Base-by-base conservation (phyloP, 2,329 filamentous ascomycete species). In the Aspergillus chevalieri region DNA sequence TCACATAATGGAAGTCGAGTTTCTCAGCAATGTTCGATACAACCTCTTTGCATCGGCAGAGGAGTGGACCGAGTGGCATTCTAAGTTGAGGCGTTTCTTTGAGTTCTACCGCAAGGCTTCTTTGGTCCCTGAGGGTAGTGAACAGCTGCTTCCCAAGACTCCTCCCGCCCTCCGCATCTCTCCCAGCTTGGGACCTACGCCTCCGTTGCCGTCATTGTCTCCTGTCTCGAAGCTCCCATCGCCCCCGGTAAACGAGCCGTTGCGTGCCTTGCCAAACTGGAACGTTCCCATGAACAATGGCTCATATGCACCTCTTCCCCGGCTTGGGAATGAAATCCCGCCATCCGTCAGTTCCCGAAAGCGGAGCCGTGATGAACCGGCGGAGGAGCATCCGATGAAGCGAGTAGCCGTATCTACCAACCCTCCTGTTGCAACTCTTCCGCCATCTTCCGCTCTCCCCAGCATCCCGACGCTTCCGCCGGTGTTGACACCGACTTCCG, bases 1-100 rank as follows among this genome's bases (percentile, higher is more conserved):
- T 46, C 93, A 98, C 67, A 87, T 96, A 42, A 98, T 98, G 93
- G 93, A 98, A 68, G 93, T 98, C n/a, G 93, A 98, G 68, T 98
- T 98, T 62, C 76, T 98, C 55, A 96, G 92, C 76, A 97, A 97
- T 70, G 95, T 98, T 85, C 84, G 92, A 63, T 98, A 97, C 71
- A 90, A 89, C 60, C 76, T 98, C 6, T 84, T 92, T 65, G 89
- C 89, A 3, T 94, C 91, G 3, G 85, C 89, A 64, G 79, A 83
- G 47, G 82, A 95, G 66, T 98, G 93, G 93, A 79, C 83, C 44
- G 80, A 84, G 47, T 97, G 93, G 93, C 84, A 96, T 62, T 75
- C 78, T 53, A 90, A 90, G 67, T 76, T 97, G 48, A 81, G 86
- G 47, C 86, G 85, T 57, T 96, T 96, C 65, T 84, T 85, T 56